These are phyloP conservation scores for Penicillium sp. DNA, from an alignment of 2,329 filamentous ascomycete species.

Conservation along the genomic window DNA sequence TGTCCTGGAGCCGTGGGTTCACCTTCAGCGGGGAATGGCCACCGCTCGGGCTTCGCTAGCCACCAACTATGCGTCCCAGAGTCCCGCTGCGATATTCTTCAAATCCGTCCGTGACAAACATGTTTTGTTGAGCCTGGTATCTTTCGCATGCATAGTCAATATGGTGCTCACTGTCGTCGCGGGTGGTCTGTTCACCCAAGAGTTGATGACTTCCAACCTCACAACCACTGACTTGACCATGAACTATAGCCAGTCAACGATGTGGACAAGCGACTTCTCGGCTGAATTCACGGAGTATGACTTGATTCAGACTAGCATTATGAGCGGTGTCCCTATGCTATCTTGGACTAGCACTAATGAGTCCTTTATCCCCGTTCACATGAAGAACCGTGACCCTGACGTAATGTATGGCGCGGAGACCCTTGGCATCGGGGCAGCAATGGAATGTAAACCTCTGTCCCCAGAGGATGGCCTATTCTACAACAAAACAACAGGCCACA, in stretches of 20 bases:
- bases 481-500: conserved; percentile 10
- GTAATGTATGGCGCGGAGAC: conserved; percentile 29
- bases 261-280: conserved; percentile 32
- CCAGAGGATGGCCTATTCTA: conserved; percentile 15
- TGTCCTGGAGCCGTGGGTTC: conserved; percentile 37
- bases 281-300: conserved; percentile 37
- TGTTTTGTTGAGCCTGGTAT: conserved; percentile 28
- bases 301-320: conserved; percentile 36
- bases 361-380: conserved; percentile 30
- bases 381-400: conserved; percentile 21
- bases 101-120: conserved; percentile 31
- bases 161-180: conserved; percentile 32
- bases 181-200: conserved; percentile 35
- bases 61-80: conserved; percentile 36
- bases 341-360: conserved; percentile 33
- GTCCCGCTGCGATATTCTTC: conserved; percentile 29
- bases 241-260: conserved; percentile 32
- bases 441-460: conserved; percentile 25
- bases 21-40: conserved; percentile 33
- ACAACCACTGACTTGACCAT: conserved; percentile 22
- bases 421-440: conserved; percentile 27
- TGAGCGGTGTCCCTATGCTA: conserved; percentile 31
- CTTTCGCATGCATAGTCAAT: conserved; percentile 32
- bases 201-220: conserved; percentile 27
- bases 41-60: conserved; percentile 27